A percentile compares a stretch with the other conserved stretches of the same genome.
phyloP scores from a whole-genome alignment of 2,329 filamentous ascomycete species.

The Malbranchea cinnamomea region DNA sequence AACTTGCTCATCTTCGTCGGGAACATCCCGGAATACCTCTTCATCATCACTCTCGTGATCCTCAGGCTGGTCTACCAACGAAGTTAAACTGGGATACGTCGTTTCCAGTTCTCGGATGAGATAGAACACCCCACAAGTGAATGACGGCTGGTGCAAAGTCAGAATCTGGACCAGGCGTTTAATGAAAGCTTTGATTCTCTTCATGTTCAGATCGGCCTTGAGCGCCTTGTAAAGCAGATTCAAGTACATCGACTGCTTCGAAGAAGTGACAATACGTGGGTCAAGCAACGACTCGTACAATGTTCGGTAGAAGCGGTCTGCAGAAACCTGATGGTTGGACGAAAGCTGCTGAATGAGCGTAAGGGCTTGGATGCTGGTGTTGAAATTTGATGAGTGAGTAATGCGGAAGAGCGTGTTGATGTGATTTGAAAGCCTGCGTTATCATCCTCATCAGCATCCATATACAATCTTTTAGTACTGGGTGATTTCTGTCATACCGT shows the following conservation, averaged over 20 bases:
- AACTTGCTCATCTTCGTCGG: conserved; percentile 37
- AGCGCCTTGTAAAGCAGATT: conserved; percentile 80
- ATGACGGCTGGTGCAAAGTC: conserved; percentile 78
- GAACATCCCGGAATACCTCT: conserved; percentile 53
- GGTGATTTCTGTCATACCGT: conserved; percentile 48
- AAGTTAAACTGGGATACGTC: conserved; percentile 65
- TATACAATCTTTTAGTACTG: too few species aligned
- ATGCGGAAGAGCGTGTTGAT: conserved; percentile 90
- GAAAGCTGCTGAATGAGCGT: conserved; percentile 90
- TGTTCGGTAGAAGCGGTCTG: conserved; percentile 87
- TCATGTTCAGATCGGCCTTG: conserved; percentile 78
- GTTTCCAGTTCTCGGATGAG: conserved; percentile 66
- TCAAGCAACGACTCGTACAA: conserved; percentile 91
- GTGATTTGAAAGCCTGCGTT: conserved; percentile 66
- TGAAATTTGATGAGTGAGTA: conserved; percentile 96
- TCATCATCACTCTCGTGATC: conserved; percentile 54
- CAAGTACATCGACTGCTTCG: conserved; percentile 88
- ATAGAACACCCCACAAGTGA: conserved; percentile 85
- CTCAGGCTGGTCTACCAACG: conserved; percentile 68
- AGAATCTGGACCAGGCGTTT: conserved; percentile 84
- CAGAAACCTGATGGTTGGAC: conserved; percentile 60
- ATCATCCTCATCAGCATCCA: too few species aligned
- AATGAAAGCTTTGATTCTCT: conserved; percentile 86
- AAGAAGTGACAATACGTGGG: conserved; percentile 72
- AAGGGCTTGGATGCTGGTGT: conserved; percentile 90